Evolutionary conservation across 306 rosid species (phyloP).

Genomic region (Rubus parviflorus): DNA sequence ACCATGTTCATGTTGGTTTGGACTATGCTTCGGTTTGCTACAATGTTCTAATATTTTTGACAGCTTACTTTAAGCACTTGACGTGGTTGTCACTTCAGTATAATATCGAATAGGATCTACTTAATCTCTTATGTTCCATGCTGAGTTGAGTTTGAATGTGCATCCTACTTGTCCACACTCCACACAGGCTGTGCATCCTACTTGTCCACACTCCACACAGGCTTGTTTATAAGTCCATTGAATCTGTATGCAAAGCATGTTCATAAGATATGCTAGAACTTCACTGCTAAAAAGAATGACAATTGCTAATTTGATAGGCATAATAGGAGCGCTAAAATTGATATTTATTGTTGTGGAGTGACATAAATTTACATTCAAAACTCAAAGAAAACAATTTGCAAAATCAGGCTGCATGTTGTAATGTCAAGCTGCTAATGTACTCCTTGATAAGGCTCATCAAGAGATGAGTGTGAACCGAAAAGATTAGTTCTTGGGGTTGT

Average conservation of each 20-base stretch:
- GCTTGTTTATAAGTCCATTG: neutral
- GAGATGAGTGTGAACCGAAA: slow-evolving; percentile 28
- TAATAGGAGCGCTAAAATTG: neutral
- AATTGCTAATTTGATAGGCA: neutral
- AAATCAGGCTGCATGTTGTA: neutral
- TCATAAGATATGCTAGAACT: neutral
- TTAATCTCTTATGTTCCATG: neutral
- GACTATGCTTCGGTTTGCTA: neutral
- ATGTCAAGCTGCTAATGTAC: slow-evolving; percentile 1
- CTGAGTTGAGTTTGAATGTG: neutral
- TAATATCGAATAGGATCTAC: neutral
- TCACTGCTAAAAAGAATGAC: neutral
- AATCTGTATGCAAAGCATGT: neutral
- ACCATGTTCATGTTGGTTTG: neutral
- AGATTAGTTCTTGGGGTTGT: slow-evolving; percentile 39
- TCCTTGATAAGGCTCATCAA: slow-evolving; percentile 28
- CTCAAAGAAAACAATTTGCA: neutral
- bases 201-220: neutral
- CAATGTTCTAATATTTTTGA: neutral
- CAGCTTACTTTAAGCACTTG: neutral
- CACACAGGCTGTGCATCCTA: neutral
- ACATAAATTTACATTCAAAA: slow-evolving; percentile 7
- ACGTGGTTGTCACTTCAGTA: neutral
- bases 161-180: neutral
- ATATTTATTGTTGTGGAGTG: neutral